Base-by-base conservation (phyloP, 768 basidiomycete genomes). In the Agrocybe pediades region DNA sequence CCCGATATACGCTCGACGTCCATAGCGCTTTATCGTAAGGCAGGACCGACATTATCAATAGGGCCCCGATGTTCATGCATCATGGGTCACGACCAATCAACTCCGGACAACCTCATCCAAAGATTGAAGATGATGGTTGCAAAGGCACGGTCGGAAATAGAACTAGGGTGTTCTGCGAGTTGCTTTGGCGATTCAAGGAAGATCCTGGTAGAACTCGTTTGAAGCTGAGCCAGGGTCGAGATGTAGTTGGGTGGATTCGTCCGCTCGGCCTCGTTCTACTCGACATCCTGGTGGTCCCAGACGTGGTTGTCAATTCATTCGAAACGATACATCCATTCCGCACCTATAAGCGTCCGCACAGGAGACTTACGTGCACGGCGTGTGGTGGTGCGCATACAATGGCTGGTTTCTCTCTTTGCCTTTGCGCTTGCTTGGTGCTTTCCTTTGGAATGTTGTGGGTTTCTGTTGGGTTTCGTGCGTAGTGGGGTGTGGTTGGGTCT, bases 101-200 rank as follows among this genome's bases (percentile, higher is more conserved):
- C 49, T 46, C 47, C 55, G 64, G 64, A 36, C 64, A 59, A 51
- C 56, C 45, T 49, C 33, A 57, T 58, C 60, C 20, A 51, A 41
- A 65, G 64, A 30, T 43, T 36, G 42, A 53, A 17, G 60, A 58
- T 48, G 50, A 55, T 39, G 55, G 43, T 33, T 53, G 64, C 64
- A 65, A 65, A 65, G 64, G 64, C 64, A 63, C 56, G 51, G 64
- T 65, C 64, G 51, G n/a, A 36, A 36, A 36, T 30, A 65, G 55
- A 60, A 23, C 44, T 21, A 21, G 42, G 36, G 44, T 49, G 6
- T 24, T 30, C 50, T 29, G 42, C 29, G 21, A 20, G 52, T 29
- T 42, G 40, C 49, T 47, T 49, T 29, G 19, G 33, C 33, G 5
- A 36, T 11, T n/a, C 33, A 36, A 36, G n/a, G 33, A 36, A 36